Conservation (phyloP, 2,329 filamentous ascomycete species). For the Plenodomus tracheiphilus region DNA sequence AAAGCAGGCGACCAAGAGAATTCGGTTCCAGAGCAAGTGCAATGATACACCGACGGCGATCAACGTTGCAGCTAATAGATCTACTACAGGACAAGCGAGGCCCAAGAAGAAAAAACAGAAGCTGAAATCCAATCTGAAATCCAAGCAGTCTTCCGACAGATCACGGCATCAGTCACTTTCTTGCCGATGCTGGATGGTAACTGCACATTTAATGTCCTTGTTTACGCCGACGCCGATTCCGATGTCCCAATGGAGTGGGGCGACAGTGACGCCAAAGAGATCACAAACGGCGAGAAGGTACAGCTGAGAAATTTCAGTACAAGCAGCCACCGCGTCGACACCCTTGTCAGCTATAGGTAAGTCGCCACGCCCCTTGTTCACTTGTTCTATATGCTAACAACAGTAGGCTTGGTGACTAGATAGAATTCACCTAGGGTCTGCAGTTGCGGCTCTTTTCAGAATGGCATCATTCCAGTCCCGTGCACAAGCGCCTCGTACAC, state of each 20-base stretch:
- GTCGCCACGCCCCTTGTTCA: neutral
- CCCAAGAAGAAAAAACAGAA: constrained; percentile 75
- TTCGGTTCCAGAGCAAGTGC: constrained; percentile 55
- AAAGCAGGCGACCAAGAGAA: constrained; percentile 71
- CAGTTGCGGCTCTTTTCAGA: neutral
- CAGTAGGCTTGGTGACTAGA: constrained; percentile 30
- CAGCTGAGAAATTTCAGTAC: constrained; percentile 96
- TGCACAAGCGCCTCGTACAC: neutral
- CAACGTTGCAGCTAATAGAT: constrained; percentile 21
- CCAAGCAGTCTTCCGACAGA: constrained; percentile 94
- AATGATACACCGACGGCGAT: neutral
- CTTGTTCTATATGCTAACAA: constrained; percentile 9
- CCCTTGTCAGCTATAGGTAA: constrained; percentile 84
- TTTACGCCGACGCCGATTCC: constrained; percentile 95
- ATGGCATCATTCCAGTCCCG: neutral
- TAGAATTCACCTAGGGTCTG: too few relatives aligned
- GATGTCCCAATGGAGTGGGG: constrained; percentile 98
- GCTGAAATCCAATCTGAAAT: constrained; percentile 94
- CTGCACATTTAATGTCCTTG: constrained; percentile 98
- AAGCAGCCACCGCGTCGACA: constrained; percentile 90
- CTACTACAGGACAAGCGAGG: constrained; percentile 15
- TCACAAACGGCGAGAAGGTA: constrained; percentile 90
- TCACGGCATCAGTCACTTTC: constrained; percentile 96
- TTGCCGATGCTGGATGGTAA: constrained; percentile 90
- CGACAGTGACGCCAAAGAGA: constrained; percentile 97